These are phyloP conservation scores for Boletus sp. DNA, from an alignment of 768 basidiomycete genomes.

Conservation along the genomic window DNA sequence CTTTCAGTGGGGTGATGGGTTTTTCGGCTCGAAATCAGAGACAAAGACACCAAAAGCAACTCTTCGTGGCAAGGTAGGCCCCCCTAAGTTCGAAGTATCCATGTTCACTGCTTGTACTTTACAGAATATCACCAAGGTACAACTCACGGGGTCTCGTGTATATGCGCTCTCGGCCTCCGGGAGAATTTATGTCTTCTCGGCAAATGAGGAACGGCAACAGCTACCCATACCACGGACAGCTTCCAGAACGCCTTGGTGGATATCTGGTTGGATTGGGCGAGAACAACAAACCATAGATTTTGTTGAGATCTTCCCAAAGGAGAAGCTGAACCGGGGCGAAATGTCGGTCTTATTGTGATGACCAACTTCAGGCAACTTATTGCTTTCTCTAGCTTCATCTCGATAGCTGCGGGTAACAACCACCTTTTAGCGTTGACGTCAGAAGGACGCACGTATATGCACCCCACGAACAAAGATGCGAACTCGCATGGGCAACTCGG, in stretches of 20 bases:
- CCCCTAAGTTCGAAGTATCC: background rate
- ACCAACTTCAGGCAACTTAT: slow-evolving; percentile 9
- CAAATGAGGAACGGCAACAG: slow-evolving; percentile 47
- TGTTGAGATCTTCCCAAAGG: slow-evolving; percentile 57
- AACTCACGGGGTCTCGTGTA: slow-evolving; percentile 55
- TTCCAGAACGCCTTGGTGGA: slow-evolving; percentile 56
- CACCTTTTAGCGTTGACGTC: slow-evolving; percentile 73
- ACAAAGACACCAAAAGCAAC: slow-evolving; percentile 46
- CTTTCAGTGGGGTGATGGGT: slow-evolving; percentile 79
- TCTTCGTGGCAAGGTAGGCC: slow-evolving; percentile 59
- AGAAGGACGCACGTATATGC: slow-evolving; percentile 69
- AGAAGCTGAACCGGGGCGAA: slow-evolving; percentile 60
- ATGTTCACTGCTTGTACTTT: background rate
- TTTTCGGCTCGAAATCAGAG: slow-evolving; percentile 38
- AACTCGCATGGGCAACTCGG: slow-evolving; percentile 87
- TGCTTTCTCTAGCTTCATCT: slow-evolving; percentile 50
- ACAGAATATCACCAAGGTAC: slow-evolving; percentile 68
- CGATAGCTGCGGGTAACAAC: slow-evolving; percentile 69
- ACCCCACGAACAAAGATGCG: slow-evolving; percentile 69
- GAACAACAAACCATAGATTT: slow-evolving; percentile 49
- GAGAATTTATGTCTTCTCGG: slow-evolving; percentile 64
- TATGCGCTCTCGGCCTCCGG: slow-evolving; percentile 82
- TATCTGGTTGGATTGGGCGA: slow-evolving; percentile 56
- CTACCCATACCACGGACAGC: slow-evolving; percentile 38
- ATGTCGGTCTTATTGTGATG: slow-evolving; percentile 40